Evolutionary conservation across 257 asterid species (phyloP), one percentile per base, ranked within the genome.

Genomic region (Przewalskia tangutica): DNA sequence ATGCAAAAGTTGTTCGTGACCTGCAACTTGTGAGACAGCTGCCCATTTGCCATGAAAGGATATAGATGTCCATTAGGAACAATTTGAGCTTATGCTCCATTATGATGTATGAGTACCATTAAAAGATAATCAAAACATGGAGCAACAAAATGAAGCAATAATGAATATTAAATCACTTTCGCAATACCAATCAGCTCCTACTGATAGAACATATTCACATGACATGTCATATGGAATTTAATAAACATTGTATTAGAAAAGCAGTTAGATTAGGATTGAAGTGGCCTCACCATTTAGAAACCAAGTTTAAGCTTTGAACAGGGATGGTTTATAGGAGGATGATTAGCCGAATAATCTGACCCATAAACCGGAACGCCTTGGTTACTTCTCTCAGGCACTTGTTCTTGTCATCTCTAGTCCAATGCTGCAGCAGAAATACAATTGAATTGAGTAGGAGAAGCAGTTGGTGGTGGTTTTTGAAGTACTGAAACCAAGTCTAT

Each of bases 321-420:
- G 82, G 51, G 44, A 78, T 20, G 71, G 32, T 82, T 88, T 81
- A 93, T 87, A 92, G 85, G 64, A 93, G 88, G 84, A 93, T 89
- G 84, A 95, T 95, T 63, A 95, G 86, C 81, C 98, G 90, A 56
- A 93, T 91, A 12, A 95, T 93, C 89, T 93, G 98, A 83, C 97
- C 98, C 77, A 95, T 86, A 84, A 77, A 93, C 42, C 97, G 94
- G 85, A 92, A 94, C 68, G 97, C 90, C 89, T 95, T 95, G 3
- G 97, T 89, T 42, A 92, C 82, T 91, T 95, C 98, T 82, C 92
- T 91, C 50, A 95, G 78, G 84, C 98, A 94, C 87, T 83, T 93
- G 81, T 90, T 95, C 79, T 90, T 95, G 88, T 87, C 95, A 59
- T 91, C 91, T 88, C 99, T 90, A 23, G 96, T 68, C 99, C 99